These are phyloP conservation scores for Debaryomyces robertsiae DNA, from an alignment of 1,139 yeast genomes.

Conservation along the genomic window DNA sequence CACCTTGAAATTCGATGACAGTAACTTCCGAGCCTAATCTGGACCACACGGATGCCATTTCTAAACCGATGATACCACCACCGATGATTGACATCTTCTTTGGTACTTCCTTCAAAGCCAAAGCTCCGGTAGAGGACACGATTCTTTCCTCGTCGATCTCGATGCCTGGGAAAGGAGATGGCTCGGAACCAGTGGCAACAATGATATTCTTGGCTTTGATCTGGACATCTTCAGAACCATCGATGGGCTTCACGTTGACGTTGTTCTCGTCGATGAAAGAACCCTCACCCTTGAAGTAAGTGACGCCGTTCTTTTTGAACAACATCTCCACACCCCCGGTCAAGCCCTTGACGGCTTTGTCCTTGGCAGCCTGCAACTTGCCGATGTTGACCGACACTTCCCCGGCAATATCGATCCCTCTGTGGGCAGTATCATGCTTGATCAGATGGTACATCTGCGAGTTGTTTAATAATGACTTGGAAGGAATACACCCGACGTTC, in stretches of 20 bases:
- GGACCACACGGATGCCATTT: conserved; percentile 98
- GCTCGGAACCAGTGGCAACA: conserved; percentile 98
- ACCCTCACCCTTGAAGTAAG: conserved; percentile 92
- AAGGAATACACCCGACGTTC: conserved; percentile 98
- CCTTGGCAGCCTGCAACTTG: conserved; percentile 89
- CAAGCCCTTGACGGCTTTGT: conserved; percentile 81
- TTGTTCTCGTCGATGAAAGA: conserved; percentile 81
- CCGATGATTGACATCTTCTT: conserved; percentile 92
- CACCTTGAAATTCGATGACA: conserved; percentile 83
- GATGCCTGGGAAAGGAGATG: conserved; percentile 98
- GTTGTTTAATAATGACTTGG: conserved; percentile 93
- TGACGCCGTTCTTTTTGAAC: conserved; percentile 93
- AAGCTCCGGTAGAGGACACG: conserved; percentile 93
- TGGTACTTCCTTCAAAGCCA: conserved; percentile 84
- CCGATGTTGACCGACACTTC: conserved; percentile 74
- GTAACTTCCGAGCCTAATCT: conserved; percentile 96
- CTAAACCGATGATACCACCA: conserved; percentile 99
- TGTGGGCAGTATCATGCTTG: conserved; percentile 75
- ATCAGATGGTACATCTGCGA: conserved; percentile 91
- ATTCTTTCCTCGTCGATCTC: conserved; percentile 96
- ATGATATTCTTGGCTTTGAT: conserved; percentile 85
- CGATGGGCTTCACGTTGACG: conserved; percentile 80
- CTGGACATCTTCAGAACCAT: conserved; percentile 67
- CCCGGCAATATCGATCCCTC: conserved; percentile 86
- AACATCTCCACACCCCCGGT: conserved; percentile 94